Base-by-base conservation (phyloP, 169 alveolate genomes). In the Toxoplasma gondii region DNA sequence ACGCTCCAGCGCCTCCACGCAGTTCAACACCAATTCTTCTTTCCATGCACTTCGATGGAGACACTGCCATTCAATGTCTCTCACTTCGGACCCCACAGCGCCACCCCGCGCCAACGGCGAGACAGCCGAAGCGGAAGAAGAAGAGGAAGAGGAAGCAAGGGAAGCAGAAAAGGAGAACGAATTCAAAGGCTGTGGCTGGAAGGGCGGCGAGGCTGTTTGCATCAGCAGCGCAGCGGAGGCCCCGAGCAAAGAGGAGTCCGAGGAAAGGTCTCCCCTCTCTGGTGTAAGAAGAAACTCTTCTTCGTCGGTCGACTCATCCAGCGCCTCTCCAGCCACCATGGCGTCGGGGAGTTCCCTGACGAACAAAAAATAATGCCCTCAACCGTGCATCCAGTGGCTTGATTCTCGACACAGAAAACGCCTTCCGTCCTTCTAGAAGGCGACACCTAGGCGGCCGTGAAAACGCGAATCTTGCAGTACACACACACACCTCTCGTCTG, bases 1-100 rank as follows among this genome's bases (percentile, higher is more conserved):
- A 7, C 91, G 45, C 34, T 64, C 91, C 36, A 84, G 69, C 36
- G 78, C 91, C 45, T 84, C 91, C 27, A 84, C 74, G 74, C 91
- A 84, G 45, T 31, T 22, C 43, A 36, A 16, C 17, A 84, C 45
- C 1, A 84, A 44, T 7, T 27, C 36, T 36, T 84, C 91, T 67
- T 84, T 84, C 91, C 91, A 84, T 9, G 39, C 91, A 12, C 45
- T 24, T 78, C 45, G 44, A 22, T 43, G 91, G 49, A 36, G 39
- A 9, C 45, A 64, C 43, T 38, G 91, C 41, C 34, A 67, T 9
- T 34, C 74, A 0, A 22, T 9, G 27, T 16, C 74, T 49, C 29
- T 39, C 44, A 67, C 90, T 4, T 49, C 58, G 12, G 22, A 49
- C 58, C 58, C 58, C 58, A 49, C 58, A 49, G 58, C n/a, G n/a